phyloP scores from a whole-genome alignment of 225 moss, liverwort and hornwort genomes.

The Takakia lepidozioides region DNA sequence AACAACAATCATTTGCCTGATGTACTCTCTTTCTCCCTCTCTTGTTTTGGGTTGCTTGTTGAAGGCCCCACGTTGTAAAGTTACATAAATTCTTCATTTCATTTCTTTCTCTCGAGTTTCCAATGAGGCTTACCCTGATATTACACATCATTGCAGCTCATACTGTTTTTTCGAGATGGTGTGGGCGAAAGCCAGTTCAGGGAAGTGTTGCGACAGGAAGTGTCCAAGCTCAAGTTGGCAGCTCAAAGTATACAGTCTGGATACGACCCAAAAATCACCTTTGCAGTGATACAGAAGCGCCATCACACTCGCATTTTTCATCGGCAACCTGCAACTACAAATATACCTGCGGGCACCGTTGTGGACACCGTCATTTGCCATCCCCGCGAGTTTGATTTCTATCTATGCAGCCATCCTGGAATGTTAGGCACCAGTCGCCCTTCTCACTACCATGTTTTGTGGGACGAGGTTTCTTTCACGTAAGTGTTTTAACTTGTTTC shows the following conservation, averaged over 20 bases:
- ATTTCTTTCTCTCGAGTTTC: too few relatives aligned
- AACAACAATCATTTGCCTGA: background rate
- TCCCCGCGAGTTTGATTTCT: constrained; percentile 20
- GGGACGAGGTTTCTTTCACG: constrained; percentile 3
- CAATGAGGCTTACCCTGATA: background rate
- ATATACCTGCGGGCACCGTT: constrained; percentile 4
- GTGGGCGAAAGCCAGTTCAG: constrained; percentile 13
- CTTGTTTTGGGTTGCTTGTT: too few relatives aligned
- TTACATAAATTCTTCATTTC: too few relatives aligned
- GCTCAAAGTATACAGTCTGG: background rate
- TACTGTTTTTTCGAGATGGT: constrained; percentile 28
- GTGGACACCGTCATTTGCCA: constrained; percentile 4
- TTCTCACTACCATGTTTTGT: constrained; percentile 13
- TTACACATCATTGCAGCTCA: background rate
- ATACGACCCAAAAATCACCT: background rate
- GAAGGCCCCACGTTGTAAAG: too few relatives aligned
- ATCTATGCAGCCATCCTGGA: constrained; percentile 5
- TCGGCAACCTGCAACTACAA: background rate
- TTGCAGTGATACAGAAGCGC: constrained; percentile 4
- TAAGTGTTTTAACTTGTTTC: too few relatives aligned
- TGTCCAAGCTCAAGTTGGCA: background rate
- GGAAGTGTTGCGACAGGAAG: constrained; percentile 6
- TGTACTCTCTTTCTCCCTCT: too few relatives aligned
- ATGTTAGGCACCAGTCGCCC: constrained; percentile 7
- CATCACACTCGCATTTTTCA: constrained; percentile 9